phyloP scores from a whole-genome alignment of 2,329 filamentous ascomycete species.

The Anisogramma anomala region DNA sequence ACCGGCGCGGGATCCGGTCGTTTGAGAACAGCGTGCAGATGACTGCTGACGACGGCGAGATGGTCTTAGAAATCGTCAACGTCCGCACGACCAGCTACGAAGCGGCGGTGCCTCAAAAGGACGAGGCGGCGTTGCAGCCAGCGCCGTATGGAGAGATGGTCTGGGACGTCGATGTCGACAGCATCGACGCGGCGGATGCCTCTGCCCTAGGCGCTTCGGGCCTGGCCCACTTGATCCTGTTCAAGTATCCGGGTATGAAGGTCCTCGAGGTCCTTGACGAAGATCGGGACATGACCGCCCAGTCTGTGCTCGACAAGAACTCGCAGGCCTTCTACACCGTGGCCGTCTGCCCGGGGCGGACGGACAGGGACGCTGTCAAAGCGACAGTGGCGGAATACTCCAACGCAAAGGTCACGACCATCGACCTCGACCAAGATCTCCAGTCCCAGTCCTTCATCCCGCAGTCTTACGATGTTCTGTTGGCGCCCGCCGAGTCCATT shows the following conservation, averaged over 20 bases:
- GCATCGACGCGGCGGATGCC: background rate
- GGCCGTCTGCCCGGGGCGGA: too few species aligned
- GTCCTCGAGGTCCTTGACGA: too few species aligned
- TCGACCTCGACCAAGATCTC: too few species aligned
- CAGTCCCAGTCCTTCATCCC: too few species aligned
- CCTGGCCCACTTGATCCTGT: constrained; percentile 18
- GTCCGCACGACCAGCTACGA: constrained; percentile 20
- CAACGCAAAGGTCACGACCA: too few species aligned
- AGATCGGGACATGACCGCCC: too few species aligned
- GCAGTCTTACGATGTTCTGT: too few species aligned
- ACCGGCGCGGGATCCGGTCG: constrained; percentile 16
- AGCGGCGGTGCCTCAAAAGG: constrained; percentile 21
- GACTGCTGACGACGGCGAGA: constrained; percentile 17
- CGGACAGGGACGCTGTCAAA: too few species aligned
- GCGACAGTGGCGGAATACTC: too few species aligned
- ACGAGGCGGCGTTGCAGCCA: constrained; percentile 10
- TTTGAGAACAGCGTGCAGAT: constrained; percentile 18
- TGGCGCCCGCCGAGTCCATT: constrained; percentile 3
- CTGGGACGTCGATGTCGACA: constrained; percentile 20
- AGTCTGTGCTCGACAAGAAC: too few species aligned
- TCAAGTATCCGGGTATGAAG: constrained; percentile 19
- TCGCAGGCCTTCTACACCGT: too few species aligned
- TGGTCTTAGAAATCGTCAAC: constrained; percentile 21
- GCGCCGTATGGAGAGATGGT: constrained; percentile 20
- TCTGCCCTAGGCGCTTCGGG: constrained; percentile 7